Evolutionary conservation across 2,329 filamentous ascomycete species (phyloP).

Genomic region (Camillea tinctor): DNA sequence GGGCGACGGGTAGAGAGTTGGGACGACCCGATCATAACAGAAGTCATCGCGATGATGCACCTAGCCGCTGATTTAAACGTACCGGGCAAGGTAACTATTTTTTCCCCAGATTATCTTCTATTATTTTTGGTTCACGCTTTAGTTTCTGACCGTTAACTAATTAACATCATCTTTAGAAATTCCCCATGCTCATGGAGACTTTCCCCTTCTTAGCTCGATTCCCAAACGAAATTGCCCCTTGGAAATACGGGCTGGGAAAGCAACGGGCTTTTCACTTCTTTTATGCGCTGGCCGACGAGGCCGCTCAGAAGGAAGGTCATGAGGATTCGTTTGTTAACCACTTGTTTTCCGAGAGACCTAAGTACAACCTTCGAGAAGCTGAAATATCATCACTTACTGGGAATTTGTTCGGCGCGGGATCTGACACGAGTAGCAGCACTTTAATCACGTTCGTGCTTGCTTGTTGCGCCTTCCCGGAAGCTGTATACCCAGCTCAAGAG

Average conservation of each 20-base stretch:
- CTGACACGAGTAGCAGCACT: slow-evolving; percentile 48
- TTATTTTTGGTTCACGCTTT: background rate
- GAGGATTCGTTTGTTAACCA: slow-evolving; percentile 43
- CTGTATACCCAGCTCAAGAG: slow-evolving; percentile 46
- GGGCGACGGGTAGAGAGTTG: slow-evolving; percentile 49
- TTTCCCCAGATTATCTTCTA: background rate
- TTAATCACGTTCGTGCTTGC: slow-evolving; percentile 49
- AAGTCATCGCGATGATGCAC: slow-evolving; percentile 59
- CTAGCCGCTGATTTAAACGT: slow-evolving; percentile 56
- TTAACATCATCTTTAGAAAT: slow-evolving; percentile 34
- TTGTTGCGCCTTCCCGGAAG: slow-evolving; percentile 47
- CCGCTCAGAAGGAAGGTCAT: slow-evolving; percentile 37
- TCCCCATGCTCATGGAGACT: slow-evolving; percentile 57
- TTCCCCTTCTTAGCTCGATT: slow-evolving; percentile 50
- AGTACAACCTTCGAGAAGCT: slow-evolving; percentile 43
- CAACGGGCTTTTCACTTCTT: slow-evolving; percentile 51
- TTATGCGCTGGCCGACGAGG: slow-evolving; percentile 51
- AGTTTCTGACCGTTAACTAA: background rate
- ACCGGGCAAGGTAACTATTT: slow-evolving; percentile 39
- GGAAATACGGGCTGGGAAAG: slow-evolving; percentile 48
- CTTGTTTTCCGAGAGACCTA: slow-evolving; percentile 46
- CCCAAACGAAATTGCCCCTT: slow-evolving; percentile 48
- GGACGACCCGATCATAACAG: slow-evolving; percentile 57
- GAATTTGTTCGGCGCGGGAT: slow-evolving; percentile 47
- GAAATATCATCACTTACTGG: slow-evolving; percentile 48